phyloP scores from a whole-genome alignment of 2,329 filamentous ascomycete genomes.

The Ceratocystis ficicola region DNA sequence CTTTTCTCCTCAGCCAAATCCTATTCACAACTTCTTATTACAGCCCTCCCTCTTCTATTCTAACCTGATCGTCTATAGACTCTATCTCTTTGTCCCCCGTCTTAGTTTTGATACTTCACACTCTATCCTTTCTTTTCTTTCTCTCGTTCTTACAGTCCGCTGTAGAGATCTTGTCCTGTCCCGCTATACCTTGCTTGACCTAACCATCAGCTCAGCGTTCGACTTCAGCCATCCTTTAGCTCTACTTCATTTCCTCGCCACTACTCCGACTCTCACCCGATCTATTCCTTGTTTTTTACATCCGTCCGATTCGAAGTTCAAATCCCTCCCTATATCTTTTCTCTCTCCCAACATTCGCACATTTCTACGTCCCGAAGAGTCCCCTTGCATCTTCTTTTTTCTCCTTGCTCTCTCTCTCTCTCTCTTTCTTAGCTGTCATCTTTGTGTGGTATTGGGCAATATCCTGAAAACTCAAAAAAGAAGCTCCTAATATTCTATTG shows the following conservation, averaged over 20 bases:
- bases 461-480: not conserved
- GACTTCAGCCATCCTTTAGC: not conserved
- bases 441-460: not conserved
- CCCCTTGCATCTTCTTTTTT: not conserved
- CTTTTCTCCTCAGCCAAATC: not conserved
- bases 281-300: slow-evolving; percentile 1
- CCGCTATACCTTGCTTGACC: not conserved
- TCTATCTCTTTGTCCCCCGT: not conserved
- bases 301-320: not conserved
- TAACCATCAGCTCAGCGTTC: not conserved
- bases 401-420: not conserved
- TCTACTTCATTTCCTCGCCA: not conserved
- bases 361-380: not conserved
- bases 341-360: not conserved
- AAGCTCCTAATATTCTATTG: not conserved
- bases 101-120: not conserved
- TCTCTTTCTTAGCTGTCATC: not conserved
- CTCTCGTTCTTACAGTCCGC: not conserved
- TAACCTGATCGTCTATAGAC: not conserved
- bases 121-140: not conserved
- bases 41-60: not conserved
- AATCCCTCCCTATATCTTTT: not conserved
- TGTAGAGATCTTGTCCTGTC: not conserved
- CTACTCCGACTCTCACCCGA: slow-evolving; percentile 2
- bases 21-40: not conserved